Conservation (phyloP, 768 basidiomycete genomes). For the Collybia sordida region DNA sequence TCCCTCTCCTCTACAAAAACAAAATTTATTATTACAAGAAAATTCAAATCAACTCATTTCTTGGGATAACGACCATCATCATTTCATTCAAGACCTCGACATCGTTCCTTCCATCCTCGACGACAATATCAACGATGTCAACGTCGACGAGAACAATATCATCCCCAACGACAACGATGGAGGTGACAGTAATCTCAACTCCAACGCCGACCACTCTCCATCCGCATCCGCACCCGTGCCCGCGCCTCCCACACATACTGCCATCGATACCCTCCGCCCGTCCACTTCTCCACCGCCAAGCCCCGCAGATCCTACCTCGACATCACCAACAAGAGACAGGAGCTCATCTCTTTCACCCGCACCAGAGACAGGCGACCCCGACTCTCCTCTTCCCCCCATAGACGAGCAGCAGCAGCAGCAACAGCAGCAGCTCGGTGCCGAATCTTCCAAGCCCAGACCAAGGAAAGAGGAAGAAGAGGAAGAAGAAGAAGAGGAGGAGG, state of each 20-base stretch:
- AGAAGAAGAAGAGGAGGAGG: conserved; percentile 10
- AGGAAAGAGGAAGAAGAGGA: conserved; percentile 26
- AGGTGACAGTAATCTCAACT: conserved; percentile 28
- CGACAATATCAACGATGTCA: conserved; percentile 1
- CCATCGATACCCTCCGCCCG: conserved; percentile 12
- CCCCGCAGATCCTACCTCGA: conserved; percentile 23
- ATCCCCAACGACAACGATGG: conserved; percentile 16
- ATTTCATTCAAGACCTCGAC: conserved; percentile 12
- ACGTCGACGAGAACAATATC: conserved; percentile 1
- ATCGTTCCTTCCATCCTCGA: conserved; percentile 1
- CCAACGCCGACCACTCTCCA: conserved; percentile 20
- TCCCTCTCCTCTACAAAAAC: conserved; percentile 24
- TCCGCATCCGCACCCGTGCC: conserved; percentile 15
- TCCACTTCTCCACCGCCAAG: conserved; percentile 19
- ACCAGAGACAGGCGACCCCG: conserved; percentile 43
- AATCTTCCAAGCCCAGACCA: conserved; percentile 6
- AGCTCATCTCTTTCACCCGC: conserved; percentile 60
- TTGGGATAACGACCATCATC: conserved; percentile 6
- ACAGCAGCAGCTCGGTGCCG: conserved; percentile 23
- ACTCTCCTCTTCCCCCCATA: conserved; percentile 19
- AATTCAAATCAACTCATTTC: conserved; percentile 16
- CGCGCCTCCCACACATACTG: not conserved
- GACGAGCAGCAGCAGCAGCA: conserved; percentile 33
- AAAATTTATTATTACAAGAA: conserved; percentile 1
- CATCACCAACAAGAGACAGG: conserved; percentile 37